A percentile compares a stretch with the other conserved stretches of the same genome.
Conservation (phyloP, 2,329 filamentous ascomycete species). For the Atkinsonella texensis region DNA sequence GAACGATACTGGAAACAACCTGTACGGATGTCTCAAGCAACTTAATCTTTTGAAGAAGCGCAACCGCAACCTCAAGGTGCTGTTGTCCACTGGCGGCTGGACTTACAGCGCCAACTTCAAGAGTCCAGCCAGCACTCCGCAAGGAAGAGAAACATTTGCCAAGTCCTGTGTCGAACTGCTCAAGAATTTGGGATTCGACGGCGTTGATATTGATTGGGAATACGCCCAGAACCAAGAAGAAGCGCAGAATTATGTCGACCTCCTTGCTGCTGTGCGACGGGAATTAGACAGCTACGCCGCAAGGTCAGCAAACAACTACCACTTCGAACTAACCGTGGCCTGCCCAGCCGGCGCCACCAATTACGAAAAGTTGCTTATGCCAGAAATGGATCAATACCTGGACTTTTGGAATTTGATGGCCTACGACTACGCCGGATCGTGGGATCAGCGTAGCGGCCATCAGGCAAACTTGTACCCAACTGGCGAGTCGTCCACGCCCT, state of each 20-base stretch:
- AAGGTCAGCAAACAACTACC: constrained; percentile 29
- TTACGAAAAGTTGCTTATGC: constrained; percentile 49
- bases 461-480: constrained; percentile 63
- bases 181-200: constrained; percentile 69
- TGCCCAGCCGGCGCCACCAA: constrained; percentile 51
- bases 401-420: constrained; percentile 80
- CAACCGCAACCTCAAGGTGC: constrained; percentile 72
- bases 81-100: constrained; percentile 86
- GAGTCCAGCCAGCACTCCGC: constrained; percentile 56
- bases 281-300: constrained; percentile 46
- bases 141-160: constrained; percentile 62
- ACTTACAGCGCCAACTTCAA: constrained; percentile 80
- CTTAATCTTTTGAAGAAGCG: constrained; percentile 70
- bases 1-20: constrained; percentile 63
- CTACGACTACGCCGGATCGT: constrained; percentile 78
- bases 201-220: constrained; percentile 59
- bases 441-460: constrained; percentile 62
- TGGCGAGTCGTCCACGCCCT: constrained; percentile 59
- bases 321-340: constrained; percentile 54
- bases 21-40: constrained; percentile 85
- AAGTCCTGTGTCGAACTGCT: constrained; percentile 61
- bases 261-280: constrained; percentile 42
- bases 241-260: constrained; percentile 45
- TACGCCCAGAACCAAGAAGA: constrained; percentile 45
- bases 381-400: constrained; percentile 50